Percentiles rank a stretch among this genome's conserved stretches.
Evolutionary conservation across 371 early-diverging fungal species (phyloP).

Genomic region (Apophysomyces sp.): DNA sequence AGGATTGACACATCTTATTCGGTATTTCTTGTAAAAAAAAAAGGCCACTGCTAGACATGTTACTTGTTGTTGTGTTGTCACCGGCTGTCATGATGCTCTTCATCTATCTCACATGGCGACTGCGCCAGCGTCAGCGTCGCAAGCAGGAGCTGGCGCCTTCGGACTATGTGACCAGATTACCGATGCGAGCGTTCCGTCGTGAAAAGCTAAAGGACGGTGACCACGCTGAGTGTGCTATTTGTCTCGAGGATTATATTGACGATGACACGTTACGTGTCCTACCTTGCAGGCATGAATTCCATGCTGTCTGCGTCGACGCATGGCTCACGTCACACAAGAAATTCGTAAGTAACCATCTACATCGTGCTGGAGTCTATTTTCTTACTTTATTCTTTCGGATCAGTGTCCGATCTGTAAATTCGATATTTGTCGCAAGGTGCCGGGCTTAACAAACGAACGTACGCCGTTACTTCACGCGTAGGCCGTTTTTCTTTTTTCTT

Average conservation of each 20-base stretch:
- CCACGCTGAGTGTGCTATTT: slow-evolving; percentile 89
- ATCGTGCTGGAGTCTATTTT: neutral
- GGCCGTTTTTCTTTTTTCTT: neutral
- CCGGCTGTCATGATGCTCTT: slow-evolving; percentile 77
- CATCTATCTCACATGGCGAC: slow-evolving; percentile 71
- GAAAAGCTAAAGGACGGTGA: slow-evolving; percentile 51
- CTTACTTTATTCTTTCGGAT: neutral
- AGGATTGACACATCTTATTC: neutral
- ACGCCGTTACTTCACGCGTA: slow-evolving; percentile 41
- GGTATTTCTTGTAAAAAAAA: neutral
- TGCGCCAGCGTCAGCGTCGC: slow-evolving; percentile 72
- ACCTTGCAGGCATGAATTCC: slow-evolving; percentile 93
- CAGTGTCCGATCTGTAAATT: slow-evolving; percentile 50
- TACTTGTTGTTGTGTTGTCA: slow-evolving; percentile 70
- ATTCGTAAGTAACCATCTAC: slow-evolving; percentile 58
- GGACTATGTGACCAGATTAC: slow-evolving; percentile 69
- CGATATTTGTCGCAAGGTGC: slow-evolving; percentile 40
- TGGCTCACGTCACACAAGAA: slow-evolving; percentile 83
- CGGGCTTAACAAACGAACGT: slow-evolving; percentile 29
- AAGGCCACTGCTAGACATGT: slow-evolving; percentile 69
- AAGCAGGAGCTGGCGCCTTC: slow-evolving; percentile 74
- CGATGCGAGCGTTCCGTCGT: slow-evolving; percentile 60
- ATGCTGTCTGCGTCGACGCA: slow-evolving; percentile 88
- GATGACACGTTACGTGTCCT: slow-evolving; percentile 80
- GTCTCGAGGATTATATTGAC: slow-evolving; percentile 89